Evolutionary conservation across 768 basidiomycete genomes (phyloP), one percentile per base, ranked within the genome.

Genomic region (Tulasnella sp.): DNA sequence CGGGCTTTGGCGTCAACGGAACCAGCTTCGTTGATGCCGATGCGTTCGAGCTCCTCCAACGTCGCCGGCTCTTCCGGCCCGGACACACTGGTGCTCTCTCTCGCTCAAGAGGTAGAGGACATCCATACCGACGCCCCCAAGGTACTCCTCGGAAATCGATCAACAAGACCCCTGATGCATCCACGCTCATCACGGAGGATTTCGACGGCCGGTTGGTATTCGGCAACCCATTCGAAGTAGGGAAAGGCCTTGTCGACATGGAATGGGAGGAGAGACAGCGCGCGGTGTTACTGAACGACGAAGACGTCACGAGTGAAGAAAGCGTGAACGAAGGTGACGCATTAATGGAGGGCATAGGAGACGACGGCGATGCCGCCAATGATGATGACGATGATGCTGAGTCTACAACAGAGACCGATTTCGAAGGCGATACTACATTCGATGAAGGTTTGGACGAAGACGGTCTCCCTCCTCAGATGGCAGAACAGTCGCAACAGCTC

Each of bases 201-300:
- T 86, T 84, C 84, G 83, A 86, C 65, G 84, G 85, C n/a, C 80
- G 83, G 67, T 73, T 86, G 51, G 77, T 84, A 47, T 86, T 86
- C 66, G 83, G 84, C 26, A 85, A 85, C 60, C 82, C 82, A 11
- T 70, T 78, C 10, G 71, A 70, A 13, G 78, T 81, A n/a, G 77
- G 78, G 13, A 75, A 75, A 34, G 77, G 78, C n/a, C 73, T 80
- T 51, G 76, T 86, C 24, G 84, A 86, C 75, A 5, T 80, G 56
- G 84, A 85, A 66, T 87, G 85, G 67, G 86, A 87, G 65, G 78
- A 77, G n/a, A 75, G 76, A 38, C 76, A 80, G 5, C 76, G 77
- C 43, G 77, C 77, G 45, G 29, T 56, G 34, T 54, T 65, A 34
- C 45, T 63, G 27, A 74, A 81, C 61, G 64, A 77, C 51, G 75